phyloP scores from a whole-genome alignment of 805 yeast genomes.

The Teunomyces cretensis region DNA sequence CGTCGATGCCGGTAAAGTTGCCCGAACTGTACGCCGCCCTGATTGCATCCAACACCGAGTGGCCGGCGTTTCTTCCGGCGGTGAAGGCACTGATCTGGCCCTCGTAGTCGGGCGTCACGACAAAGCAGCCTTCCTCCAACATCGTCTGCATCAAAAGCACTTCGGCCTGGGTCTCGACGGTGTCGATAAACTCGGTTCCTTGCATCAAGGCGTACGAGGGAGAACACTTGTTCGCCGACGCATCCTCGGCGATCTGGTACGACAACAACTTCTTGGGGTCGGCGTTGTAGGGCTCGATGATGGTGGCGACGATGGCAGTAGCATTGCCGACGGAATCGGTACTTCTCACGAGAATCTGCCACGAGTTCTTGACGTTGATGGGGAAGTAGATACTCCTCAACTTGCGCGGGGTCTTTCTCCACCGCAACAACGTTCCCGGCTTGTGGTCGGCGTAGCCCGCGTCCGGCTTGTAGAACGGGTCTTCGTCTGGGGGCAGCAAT shows the following conservation, averaged over 20 bases:
- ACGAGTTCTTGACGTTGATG: constrained; percentile 16
- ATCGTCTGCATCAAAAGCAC: constrained; percentile 12
- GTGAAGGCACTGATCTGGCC: constrained; percentile 32
- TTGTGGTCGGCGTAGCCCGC: constrained; percentile 17
- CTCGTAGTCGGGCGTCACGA: constrained; percentile 35
- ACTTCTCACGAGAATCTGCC: constrained; percentile 25
- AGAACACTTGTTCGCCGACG: constrained; percentile 19
- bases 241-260: constrained; percentile 21
- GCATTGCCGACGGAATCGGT: constrained; percentile 18
- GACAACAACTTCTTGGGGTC: constrained; percentile 20
- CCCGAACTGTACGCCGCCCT: constrained; percentile 23
- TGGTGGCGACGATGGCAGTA: constrained; percentile 21
- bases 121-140: constrained; percentile 29
- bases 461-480: constrained; percentile 25
- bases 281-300: constrained; percentile 23
- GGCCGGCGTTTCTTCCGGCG: constrained; percentile 33
- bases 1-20: constrained; percentile 17
- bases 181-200: constrained; percentile 11
- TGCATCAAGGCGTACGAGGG: constrained; percentile 20
- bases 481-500: constrained; percentile 10
- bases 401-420: constrained; percentile 18
- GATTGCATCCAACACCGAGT: constrained; percentile 29
- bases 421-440: constrained; percentile 24
- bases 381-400: constrained; percentile 18
- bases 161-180: constrained; percentile 16